Evolutionary conservation across 163 green algal genomes (phyloP).

Genomic region (Botryococcus braunii): DNA sequence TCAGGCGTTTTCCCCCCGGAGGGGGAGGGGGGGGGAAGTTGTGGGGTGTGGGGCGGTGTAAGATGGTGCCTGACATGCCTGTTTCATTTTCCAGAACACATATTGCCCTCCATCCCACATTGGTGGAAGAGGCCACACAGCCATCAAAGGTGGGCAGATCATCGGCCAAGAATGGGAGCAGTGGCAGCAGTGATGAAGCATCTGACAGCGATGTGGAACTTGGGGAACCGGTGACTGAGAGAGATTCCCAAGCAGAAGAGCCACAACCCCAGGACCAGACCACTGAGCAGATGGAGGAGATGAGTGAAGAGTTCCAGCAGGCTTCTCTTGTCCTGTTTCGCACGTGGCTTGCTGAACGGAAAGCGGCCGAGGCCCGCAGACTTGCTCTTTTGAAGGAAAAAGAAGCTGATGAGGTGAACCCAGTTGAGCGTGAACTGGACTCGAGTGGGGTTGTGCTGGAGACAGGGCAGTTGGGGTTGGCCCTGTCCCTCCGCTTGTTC

Average conservation of each 20-base stretch:
- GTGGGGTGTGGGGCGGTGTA: too few species aligned
- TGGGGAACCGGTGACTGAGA: conserved; percentile 6
- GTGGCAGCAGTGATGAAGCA: neutral
- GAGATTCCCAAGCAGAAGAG: conserved; percentile 11
- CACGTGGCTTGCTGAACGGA: conserved; percentile 42
- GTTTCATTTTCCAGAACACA: too few species aligned
- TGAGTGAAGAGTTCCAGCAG: conserved; percentile 17
- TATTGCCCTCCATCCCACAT: too few species aligned
- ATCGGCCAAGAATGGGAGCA: neutral
- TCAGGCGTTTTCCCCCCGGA: too few species aligned
- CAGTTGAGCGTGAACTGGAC: neutral
- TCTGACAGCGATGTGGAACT: neutral
- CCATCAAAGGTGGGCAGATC: neutral
- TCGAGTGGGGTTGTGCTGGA: too few species aligned
- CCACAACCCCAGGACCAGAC: neutral
- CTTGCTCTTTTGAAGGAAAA: too few species aligned
- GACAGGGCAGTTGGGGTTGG: too few species aligned
- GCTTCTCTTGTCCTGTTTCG: conserved; percentile 17
- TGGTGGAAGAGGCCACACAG: too few species aligned
- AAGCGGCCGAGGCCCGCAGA: conserved; percentile 31
- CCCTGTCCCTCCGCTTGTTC: too few species aligned
- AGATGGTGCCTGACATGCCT: too few species aligned
- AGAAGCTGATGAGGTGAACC: conserved; percentile 15
- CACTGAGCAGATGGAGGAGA: neutral
- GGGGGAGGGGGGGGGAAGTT: too few species aligned